These are phyloP conservation scores for Leccinum holopus DNA, from an alignment of 1,284 basidiomycete genomes.

Conservation along the genomic window DNA sequence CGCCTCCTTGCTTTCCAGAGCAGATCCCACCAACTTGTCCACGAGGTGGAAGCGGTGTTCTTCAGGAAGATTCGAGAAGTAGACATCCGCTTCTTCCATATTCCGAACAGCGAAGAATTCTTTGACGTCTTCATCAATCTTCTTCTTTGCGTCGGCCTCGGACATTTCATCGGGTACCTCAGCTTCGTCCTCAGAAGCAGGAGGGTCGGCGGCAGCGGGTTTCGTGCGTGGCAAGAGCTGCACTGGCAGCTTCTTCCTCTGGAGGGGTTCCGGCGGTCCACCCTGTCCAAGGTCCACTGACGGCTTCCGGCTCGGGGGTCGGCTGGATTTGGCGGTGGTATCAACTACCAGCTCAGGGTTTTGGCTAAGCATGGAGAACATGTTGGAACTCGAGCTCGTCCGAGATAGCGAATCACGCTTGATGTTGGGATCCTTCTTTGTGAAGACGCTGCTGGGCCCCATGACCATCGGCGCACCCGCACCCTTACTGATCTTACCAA, in stretches of 20 bases:
- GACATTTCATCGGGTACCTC: constrained; percentile 55
- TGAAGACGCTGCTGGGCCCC: constrained; percentile 79
- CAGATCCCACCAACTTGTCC: no score
- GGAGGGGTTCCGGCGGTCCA: constrained; percentile 41
- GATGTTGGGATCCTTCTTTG: constrained; percentile 63
- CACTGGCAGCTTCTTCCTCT: constrained; percentile 66
- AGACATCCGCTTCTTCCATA: constrained; percentile 83
- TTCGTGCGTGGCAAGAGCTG: constrained; percentile 50
- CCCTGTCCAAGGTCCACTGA: constrained; percentile 41
- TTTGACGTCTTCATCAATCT: constrained; percentile 78
- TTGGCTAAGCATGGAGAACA: constrained; percentile 82
- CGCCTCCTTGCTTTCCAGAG: no score
- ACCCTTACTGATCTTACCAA: constrained; percentile 80
- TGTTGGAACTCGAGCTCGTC: constrained; percentile 78
- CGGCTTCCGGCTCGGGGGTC: constrained; percentile 49
- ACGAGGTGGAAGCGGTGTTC: constrained; percentile 22
- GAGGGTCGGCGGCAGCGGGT: constrained; percentile 39
- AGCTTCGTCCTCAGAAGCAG: constrained; percentile 54
- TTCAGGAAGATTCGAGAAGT: constrained; percentile 71
- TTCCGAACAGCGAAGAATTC: constrained; percentile 77
- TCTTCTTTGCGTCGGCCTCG: constrained; percentile 70
- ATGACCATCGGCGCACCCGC: constrained; percentile 57
- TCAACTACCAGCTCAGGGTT: constrained; percentile 52
- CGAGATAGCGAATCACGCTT: constrained; percentile 70
- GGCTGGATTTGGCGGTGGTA: constrained; percentile 46